These are phyloP conservation scores for Phaseolus lunatus DNA, from an alignment of 306 rosid genomes.

Conservation along the genomic window DNA sequence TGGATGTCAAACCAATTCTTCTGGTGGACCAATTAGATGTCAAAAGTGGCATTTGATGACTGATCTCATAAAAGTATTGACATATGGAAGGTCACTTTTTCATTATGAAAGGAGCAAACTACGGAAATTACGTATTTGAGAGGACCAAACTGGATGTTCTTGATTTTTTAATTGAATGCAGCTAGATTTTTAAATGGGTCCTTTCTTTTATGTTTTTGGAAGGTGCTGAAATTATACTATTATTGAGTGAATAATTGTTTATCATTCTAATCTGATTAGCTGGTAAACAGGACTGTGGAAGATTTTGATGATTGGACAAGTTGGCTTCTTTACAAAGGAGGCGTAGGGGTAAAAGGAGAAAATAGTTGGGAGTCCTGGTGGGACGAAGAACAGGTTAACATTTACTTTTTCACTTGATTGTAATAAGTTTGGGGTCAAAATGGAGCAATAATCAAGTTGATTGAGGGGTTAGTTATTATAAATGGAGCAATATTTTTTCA, in stretches of 20 bases:
- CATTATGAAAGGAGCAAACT: slow-evolving; percentile 3
- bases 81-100: slow-evolving; percentile 11
- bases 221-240: slow-evolving; percentile 18
- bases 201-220: not conserved
- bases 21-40: not conserved
- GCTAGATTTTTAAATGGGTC: not conserved
- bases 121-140: not conserved
- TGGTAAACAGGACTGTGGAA: slow-evolving; percentile 87
- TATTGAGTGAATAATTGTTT: slow-evolving; percentile 5
- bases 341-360: slow-evolving; percentile 96
- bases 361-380: slow-evolving; percentile 99
- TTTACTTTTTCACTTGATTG: slow-evolving; percentile 27
- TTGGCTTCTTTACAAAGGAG: slow-evolving; percentile 99
- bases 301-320: slow-evolving; percentile 98
- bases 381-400: slow-evolving; percentile 94
- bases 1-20: not conserved
- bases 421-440: slow-evolving; percentile 20
- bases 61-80: not conserved
- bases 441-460: slow-evolving; percentile 8
- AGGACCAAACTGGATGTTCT: slow-evolving; percentile 1
- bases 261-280: slow-evolving; percentile 35
- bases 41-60: not conserved
- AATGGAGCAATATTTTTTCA: no score
- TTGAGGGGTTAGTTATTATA: not conserved
- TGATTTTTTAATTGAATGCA: slow-evolving; percentile 4